phyloP scores from a whole-genome alignment of 352 stramenopile species.

The Phytophthora fragariae region DNA sequence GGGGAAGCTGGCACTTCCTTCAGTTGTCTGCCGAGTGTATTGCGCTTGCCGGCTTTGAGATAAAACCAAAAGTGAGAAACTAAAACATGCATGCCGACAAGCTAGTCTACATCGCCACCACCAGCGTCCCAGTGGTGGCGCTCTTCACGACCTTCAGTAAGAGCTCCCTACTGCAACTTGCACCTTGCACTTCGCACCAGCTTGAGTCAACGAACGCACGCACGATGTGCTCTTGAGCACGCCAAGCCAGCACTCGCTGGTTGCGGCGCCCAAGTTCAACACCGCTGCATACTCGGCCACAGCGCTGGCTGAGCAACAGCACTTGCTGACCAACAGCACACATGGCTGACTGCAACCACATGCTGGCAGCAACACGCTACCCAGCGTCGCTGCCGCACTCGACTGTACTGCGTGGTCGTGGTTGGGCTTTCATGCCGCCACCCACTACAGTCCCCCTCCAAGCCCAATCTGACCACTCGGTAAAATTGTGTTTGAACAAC shows the following conservation, averaged over 20 bases:
- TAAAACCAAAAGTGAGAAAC: slow-evolving; percentile 11
- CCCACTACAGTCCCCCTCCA: slow-evolving; percentile 31
- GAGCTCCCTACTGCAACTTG: slow-evolving; percentile 3
- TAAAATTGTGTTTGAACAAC: slow-evolving; percentile 1
- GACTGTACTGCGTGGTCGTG: slow-evolving; percentile 22
- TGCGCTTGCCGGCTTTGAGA: slow-evolving; percentile 3
- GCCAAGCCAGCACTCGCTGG: slow-evolving; percentile 3
- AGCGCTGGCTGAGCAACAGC: neutral
- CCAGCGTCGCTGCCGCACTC: neutral
- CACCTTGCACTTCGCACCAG: neutral
- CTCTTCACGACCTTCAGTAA: neutral
- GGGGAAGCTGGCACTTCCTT: slow-evolving; percentile 14
- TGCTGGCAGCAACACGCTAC: neutral
- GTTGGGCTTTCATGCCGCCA: slow-evolving; percentile 12
- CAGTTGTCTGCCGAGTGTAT: slow-evolving; percentile 5
- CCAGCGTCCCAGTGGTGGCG: slow-evolving; percentile 13
- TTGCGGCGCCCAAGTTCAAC: slow-evolving; percentile 7
- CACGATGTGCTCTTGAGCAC: neutral
- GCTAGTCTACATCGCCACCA: slow-evolving; percentile 10
- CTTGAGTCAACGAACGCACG: slow-evolving; percentile 5
- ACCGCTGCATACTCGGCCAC: neutral
- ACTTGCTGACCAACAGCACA: neutral
- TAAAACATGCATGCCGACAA: slow-evolving; percentile 16
- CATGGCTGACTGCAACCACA: slow-evolving; percentile 15
- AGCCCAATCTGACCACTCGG: slow-evolving; percentile 20